These are phyloP conservation scores for Trichothecium sympodiale DNA, from an alignment of 2,329 filamentous ascomycete genomes.

Conservation along the genomic window DNA sequence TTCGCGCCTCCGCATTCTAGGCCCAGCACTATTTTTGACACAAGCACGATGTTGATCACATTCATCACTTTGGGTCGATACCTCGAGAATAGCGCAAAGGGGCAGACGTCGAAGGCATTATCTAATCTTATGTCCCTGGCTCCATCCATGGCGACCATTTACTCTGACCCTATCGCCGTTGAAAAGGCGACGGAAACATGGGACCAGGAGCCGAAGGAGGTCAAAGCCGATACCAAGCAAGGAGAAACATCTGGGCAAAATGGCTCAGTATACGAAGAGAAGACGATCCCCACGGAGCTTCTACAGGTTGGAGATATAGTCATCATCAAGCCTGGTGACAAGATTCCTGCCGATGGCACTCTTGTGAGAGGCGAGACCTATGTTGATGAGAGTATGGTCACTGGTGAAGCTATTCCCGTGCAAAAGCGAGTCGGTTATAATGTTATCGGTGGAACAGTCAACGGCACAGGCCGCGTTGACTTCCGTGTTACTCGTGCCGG, in stretches of 20 bases:
- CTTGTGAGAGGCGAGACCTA: conserved; percentile 86
- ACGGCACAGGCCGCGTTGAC: conserved; percentile 82
- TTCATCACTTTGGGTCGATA: conserved; percentile 88
- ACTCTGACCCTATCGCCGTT: conserved; percentile 84
- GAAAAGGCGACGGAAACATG: conserved; percentile 81
- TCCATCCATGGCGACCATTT: conserved; percentile 94
- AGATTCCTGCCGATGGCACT: conserved; percentile 85
- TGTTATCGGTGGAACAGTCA: conserved; percentile 90
- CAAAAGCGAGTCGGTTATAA: conserved; percentile 71
- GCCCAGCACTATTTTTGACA: conserved; percentile 89
- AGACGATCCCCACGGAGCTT: conserved; percentile 82
- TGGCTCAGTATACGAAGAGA: conserved; percentile 65
- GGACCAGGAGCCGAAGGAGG: conserved; percentile 25
- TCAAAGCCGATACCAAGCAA: conserved; percentile 27
- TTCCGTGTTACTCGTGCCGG: conserved; percentile 88
- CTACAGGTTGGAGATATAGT: conserved; percentile 92
- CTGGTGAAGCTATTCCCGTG: conserved; percentile 91
- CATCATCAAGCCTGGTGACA: conserved; percentile 86
- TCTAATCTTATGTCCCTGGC: conserved; percentile 92
- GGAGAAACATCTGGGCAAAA: conserved; percentile 17
- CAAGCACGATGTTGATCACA: conserved; percentile 95
- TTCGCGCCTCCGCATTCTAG: conserved; percentile 63
- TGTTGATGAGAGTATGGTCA: conserved; percentile 97
- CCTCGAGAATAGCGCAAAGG: conserved; percentile 89
- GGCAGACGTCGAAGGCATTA: conserved; percentile 87